Base-by-base conservation (phyloP, 2,329 filamentous ascomycete species). In the Sclerotinia nivalis region DNA sequence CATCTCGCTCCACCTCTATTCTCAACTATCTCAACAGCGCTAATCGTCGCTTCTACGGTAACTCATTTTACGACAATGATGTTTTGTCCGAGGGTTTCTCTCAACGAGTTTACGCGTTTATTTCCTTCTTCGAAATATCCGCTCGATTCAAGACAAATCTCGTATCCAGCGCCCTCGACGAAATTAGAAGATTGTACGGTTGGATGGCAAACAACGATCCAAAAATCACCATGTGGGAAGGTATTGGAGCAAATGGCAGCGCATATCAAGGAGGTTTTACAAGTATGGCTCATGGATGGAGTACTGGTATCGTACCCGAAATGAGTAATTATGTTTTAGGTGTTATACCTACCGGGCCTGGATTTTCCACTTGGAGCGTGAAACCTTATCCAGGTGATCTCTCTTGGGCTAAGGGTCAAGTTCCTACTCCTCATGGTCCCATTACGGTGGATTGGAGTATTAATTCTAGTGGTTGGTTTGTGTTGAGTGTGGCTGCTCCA, bases 101-200 rank as follows among this genome's bases (percentile, higher is more conserved):
- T 2, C 75, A 82, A 64, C 80, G 83, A 18, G 84, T 86, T 4
- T 86, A 86, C 68, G 80, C 84, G 2, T 85, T 86, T 71, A 81
- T 83, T 25, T 85, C 84, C 2, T 86, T 84, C 74, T 86, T 86
- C 72, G 84, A 86, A 76, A 78, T 84, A 25, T 79, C 81, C n/a
- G 84, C 84, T 18, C 82, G 84, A 13, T 85, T 86, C 72, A 74
- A 74, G 18, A 76, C 77, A 31, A 80, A 78, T 0, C 69, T 77
- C 5, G 76, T 76, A 1, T 73, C 71, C 1, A 80, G 79, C 9
- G 84, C 81, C 0, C 74, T 84, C 0, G 83, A 85, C 37, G 80
- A 85, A 74, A 78, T 85, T 20, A 76, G 80, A 55, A 78, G 84
- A 25, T 76, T 84, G 22, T 86, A 85, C 71, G 83, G 83, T 5